Conservation (phyloP, 225 moss, liverwort and hornwort species). For the Pseudisothecium myosuroides region DNA sequence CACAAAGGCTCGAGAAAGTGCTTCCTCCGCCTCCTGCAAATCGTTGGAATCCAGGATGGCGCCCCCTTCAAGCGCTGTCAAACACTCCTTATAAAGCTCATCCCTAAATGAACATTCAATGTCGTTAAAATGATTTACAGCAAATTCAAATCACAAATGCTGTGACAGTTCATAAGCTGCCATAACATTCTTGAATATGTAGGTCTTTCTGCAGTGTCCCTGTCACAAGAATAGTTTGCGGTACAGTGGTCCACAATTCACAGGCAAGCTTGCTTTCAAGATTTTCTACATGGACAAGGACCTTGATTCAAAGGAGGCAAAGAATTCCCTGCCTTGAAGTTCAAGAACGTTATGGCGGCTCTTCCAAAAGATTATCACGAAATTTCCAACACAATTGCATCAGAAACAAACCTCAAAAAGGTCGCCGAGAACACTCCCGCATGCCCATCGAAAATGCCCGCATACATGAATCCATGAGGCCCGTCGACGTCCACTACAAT, state of each 20-base stretch:
- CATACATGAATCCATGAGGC: conserved; percentile 54
- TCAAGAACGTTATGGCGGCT: neutral
- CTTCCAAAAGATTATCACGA: neutral
- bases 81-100: conserved; percentile 75
- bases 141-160: neutral
- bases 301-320: neutral
- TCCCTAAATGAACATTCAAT: conserved; percentile 33
- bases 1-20: conserved; percentile 59
- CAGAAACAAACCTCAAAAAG: conserved; percentile 44
- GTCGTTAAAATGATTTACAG: neutral
- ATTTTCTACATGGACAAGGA: neutral
- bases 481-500: conserved; percentile 35
- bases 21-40: conserved; percentile 40
- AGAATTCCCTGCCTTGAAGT: neutral
- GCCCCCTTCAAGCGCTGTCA: conserved; percentile 61
- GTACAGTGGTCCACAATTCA: neutral
- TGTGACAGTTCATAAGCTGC: neutral
- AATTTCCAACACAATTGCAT: neutral
- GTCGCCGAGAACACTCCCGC: conserved; percentile 47
- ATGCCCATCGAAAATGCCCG: conserved; percentile 88
- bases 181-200: neutral
- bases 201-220: neutral
- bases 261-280: neutral
- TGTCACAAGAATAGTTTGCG: neutral
- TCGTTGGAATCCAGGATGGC: conserved; percentile 50